A percentile compares a stretch with the other conserved stretches of the same genome.
Conservation (phyloP, 768 basidiomycete species). For the Pulveroboletus ravenelii region DNA sequence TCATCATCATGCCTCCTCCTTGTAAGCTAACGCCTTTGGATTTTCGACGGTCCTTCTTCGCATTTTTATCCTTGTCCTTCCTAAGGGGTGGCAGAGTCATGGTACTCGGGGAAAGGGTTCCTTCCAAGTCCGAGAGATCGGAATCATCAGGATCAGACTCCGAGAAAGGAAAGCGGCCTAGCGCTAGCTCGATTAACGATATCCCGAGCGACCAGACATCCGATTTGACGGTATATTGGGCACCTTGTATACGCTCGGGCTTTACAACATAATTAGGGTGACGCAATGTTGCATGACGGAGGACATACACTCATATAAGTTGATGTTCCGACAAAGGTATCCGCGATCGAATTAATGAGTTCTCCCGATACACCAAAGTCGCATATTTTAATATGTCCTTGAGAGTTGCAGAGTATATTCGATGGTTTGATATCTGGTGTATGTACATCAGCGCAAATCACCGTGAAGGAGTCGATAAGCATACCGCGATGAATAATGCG, state of each 20-base stretch:
- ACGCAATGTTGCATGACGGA: constrained; percentile 8
- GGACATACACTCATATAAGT: constrained; percentile 96
- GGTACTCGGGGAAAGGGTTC: constrained; percentile 69
- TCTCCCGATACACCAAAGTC: constrained; percentile 99
- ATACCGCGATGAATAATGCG: constrained; percentile 97
- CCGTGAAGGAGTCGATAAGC: constrained; percentile 23
- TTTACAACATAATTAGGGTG: constrained; percentile 33
- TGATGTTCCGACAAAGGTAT: constrained; percentile 97
- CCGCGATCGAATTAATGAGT: constrained; percentile 97
- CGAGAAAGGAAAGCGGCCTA: constrained; percentile 96
- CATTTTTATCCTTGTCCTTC: constrained; percentile 39
- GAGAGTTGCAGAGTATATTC: constrained; percentile 92
- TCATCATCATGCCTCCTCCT: constrained; percentile 97
- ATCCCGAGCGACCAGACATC: constrained; percentile 99
- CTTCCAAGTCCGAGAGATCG: constrained; percentile 73
- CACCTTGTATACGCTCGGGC: constrained; percentile 99
- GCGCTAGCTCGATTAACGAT: constrained; percentile 92
- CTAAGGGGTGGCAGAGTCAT: constrained; percentile 38
- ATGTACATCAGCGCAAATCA: constrained; percentile 14
- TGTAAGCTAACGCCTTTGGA: constrained; percentile 90
- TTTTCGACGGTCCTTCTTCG: constrained; percentile 79
- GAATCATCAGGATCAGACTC: constrained; percentile 75
- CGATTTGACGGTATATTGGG: constrained; percentile 97
- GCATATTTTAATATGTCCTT: constrained; percentile 96
- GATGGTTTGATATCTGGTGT: constrained; percentile 94